These are phyloP conservation scores for Cercophora newfieldiana DNA, from an alignment of 495 filamentous ascomycete genomes.

Conservation along the genomic window DNA sequence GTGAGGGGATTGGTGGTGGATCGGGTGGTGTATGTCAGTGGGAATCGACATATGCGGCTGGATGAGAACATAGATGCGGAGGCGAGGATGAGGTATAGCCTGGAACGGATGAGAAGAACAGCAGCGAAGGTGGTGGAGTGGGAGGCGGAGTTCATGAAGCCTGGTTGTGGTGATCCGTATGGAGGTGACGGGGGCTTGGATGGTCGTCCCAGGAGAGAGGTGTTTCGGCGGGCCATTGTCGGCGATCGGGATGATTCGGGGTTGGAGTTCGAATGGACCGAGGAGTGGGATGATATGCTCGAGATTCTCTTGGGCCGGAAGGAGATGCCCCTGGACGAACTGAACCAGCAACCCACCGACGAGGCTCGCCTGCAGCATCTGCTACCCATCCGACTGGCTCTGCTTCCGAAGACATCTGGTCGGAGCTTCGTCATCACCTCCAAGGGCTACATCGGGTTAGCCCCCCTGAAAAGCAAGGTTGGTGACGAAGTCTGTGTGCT, in stretches of 20 bases:
- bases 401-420: conserved; percentile 1
- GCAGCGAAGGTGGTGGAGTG: conserved; percentile 2
- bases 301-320: not conserved
- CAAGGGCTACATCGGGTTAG: conserved; percentile 3
- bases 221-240: not conserved
- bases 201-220: not conserved
- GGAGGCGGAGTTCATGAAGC: not conserved
- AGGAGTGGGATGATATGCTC: not conserved
- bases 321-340: not conserved
- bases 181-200: not conserved
- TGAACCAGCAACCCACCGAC: not conserved
- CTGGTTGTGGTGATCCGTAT: conserved; percentile 4
- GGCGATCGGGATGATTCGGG: not conserved
- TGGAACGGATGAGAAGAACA: conserved; percentile 3
- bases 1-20: conserved; percentile 2
- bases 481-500: conserved; percentile 4
- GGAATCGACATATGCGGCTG: not conserved
- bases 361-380: conserved; percentile 3
- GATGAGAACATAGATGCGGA: not conserved
- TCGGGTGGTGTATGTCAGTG: not conserved
- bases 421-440: conserved; percentile 8
- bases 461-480: not conserved
- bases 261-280: not conserved
- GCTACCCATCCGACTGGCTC: not conserved
- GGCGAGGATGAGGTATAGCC: conserved; percentile 1